These are phyloP conservation scores for Penicillium sp. DNA, from an alignment of 2,329 filamentous ascomycete species.

Conservation along the genomic window DNA sequence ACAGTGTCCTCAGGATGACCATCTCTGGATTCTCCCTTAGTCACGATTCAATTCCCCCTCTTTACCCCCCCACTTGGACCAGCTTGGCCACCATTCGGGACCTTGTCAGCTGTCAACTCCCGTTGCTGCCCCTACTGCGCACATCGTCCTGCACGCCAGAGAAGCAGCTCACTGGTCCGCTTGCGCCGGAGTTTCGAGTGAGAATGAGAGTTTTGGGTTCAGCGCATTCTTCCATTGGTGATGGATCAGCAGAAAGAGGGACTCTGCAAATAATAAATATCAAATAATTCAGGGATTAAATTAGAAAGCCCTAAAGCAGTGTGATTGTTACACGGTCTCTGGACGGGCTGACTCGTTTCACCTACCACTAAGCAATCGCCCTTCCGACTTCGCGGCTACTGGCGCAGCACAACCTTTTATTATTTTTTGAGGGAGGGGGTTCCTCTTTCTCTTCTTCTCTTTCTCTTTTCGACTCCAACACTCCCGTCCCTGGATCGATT, in stretches of 20 bases:
- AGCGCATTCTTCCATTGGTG: constrained; percentile 7
- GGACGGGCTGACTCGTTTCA: constrained; percentile 21
- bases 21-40: too few species aligned
- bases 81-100: neutral
- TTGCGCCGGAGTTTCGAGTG: constrained; percentile 2
- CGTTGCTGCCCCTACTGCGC: neutral
- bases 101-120: neutral
- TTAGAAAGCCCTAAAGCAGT: constrained; percentile 20
- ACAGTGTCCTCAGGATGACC: too few species aligned
- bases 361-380: constrained; percentile 18
- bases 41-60: too few species aligned
- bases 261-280: too few species aligned
- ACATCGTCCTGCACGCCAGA: neutral
- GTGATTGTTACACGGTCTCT: constrained; percentile 21
- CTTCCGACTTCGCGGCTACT: constrained; percentile 6
- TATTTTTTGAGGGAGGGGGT: too few species aligned
- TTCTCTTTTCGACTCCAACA: constrained; percentile 4
- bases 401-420: constrained; percentile 2
- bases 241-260: constrained; percentile 1
- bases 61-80: neutral
- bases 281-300: too few species aligned
- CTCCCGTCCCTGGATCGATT: too few species aligned
- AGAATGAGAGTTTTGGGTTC: constrained; percentile 12
- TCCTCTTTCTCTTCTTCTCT: neutral
- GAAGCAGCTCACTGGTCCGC: neutral